Conservation (phyloP, 805 yeast genomes). For the Diddensiella santjacobensis region DNA sequence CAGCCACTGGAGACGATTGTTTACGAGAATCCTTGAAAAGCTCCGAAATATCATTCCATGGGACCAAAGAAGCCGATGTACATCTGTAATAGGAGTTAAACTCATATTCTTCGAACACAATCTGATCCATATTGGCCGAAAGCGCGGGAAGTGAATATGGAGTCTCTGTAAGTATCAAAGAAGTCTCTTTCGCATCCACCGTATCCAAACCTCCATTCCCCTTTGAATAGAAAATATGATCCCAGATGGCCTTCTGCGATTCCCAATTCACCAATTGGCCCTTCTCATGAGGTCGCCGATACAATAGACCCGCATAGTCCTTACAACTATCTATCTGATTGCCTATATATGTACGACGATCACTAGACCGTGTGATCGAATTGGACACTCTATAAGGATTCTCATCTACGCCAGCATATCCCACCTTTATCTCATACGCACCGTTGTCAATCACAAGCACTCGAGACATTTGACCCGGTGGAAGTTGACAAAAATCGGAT, state of each 20-base stretch:
- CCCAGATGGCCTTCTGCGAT: slow-evolving; percentile 86
- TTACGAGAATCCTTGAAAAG: slow-evolving; percentile 26
- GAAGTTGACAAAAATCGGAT: no score
- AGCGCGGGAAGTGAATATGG: slow-evolving; percentile 79
- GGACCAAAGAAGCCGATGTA: slow-evolving; percentile 45
- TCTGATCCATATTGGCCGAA: slow-evolving; percentile 82
- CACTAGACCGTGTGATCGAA: slow-evolving; percentile 68
- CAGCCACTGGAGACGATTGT: slow-evolving; percentile 33
- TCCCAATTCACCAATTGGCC: slow-evolving; percentile 94
- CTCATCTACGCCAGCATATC: slow-evolving; percentile 39
- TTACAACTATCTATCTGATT: slow-evolving; percentile 59
- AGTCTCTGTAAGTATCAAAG: slow-evolving; percentile 71
- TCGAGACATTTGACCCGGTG: slow-evolving; percentile 7
- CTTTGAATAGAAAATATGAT: slow-evolving; percentile 57
- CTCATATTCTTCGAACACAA: slow-evolving; percentile 90
- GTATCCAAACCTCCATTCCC: slow-evolving; percentile 27
- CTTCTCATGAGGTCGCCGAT: slow-evolving; percentile 79
- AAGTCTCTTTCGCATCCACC: slow-evolving; percentile 44
- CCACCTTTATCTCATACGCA: slow-evolving; percentile 72
- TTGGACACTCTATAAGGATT: slow-evolving; percentile 58
- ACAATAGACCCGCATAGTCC: slow-evolving; percentile 69
- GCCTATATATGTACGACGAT: slow-evolving; percentile 69
- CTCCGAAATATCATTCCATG: slow-evolving; percentile 48
- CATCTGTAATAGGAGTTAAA: slow-evolving; percentile 67
- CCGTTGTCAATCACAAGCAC: slow-evolving; percentile 82